These are phyloP conservation scores for Liriodendron chinense DNA, from an alignment of 164 flowering plant species.

Conservation along the genomic window DNA sequence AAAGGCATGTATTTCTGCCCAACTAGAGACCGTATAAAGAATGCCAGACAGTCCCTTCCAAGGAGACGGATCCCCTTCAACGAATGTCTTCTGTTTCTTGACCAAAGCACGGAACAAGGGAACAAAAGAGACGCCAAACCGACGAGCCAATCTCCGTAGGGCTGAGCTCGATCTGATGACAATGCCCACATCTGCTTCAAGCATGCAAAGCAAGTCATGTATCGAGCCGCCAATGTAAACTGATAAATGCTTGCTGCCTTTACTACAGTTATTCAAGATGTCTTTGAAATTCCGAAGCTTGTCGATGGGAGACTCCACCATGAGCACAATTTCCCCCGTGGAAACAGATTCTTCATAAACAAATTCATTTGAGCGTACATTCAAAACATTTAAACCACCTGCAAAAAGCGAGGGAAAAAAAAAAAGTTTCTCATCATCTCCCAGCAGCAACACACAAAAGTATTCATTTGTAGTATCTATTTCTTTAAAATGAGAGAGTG, in stretches of 20 bases:
- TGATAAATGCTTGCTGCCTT: constrained; percentile 17
- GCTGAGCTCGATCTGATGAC: constrained; percentile 32
- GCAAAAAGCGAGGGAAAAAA: not conserved
- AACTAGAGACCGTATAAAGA: constrained; percentile 33
- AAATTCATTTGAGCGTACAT: constrained; percentile 37
- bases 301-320: constrained; percentile 37
- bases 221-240: constrained; percentile 35
- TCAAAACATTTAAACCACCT: constrained; percentile 32
- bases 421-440: not conserved
- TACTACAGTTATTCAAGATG: constrained; percentile 12
- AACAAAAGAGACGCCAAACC: constrained; percentile 31
- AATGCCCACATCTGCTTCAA: constrained; percentile 37
- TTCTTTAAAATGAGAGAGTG: too few relatives aligned
- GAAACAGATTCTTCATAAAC: constrained; percentile 29
- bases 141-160: constrained; percentile 26
- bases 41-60: constrained; percentile 32
- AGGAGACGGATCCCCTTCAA: constrained; percentile 9
- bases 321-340: constrained; percentile 29
- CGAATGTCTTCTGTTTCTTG: constrained; percentile 26
- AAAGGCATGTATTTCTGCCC: constrained; percentile 40
- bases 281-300: constrained; percentile 30
- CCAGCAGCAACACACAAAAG: too few relatives aligned
- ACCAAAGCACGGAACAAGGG: constrained; percentile 36
- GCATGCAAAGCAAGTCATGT: constrained; percentile 37
- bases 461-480: too few relatives aligned